A percentile compares a stretch with the other conserved stretches of the same genome.
Conservation (phyloP, 2,329 filamentous ascomycete species). For the Cytospora piceae region DNA sequence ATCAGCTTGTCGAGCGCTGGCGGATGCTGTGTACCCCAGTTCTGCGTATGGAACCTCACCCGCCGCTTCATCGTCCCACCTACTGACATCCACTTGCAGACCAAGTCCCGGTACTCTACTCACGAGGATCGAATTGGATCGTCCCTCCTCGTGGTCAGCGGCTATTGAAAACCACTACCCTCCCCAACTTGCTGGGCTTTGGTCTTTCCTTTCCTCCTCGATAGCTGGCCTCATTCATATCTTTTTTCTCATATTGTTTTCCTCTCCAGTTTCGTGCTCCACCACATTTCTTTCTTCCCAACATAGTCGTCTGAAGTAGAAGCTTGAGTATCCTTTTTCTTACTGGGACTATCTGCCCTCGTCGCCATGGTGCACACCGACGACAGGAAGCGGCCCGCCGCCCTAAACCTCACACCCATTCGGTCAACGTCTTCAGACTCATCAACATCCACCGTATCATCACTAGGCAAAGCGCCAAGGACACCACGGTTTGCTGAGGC, state of each 20-base stretch:
- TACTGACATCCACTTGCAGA: conserved; percentile 46
- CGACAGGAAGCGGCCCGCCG: conserved; percentile 61
- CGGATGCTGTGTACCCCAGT: conserved; percentile 43
- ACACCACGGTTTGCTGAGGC: conserved; percentile 82
- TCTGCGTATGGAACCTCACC: conserved; percentile 46
- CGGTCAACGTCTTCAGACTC: conserved; percentile 56
- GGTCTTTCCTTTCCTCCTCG: conserved; percentile 39
- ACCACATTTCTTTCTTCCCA: conserved; percentile 31
- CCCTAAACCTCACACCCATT: conserved; percentile 56
- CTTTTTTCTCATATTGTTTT: conserved; percentile 42
- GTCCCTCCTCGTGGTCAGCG: conserved; percentile 40
- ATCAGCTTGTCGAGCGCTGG: conserved; percentile 45
- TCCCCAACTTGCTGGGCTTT: conserved; percentile 26
- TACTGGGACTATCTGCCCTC: conserved; percentile 37
- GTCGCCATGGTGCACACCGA: conserved; percentile 43
- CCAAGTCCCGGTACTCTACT: conserved; percentile 29
- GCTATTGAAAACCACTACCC: conserved; percentile 57
- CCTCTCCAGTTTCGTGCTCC: conserved; percentile 33
- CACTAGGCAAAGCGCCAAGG: conserved; percentile 66
- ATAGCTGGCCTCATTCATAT: conserved; percentile 60
- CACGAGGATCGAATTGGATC: conserved; percentile 40
- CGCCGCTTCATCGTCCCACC: conserved; percentile 42
- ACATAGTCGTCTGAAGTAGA: conserved; percentile 17
- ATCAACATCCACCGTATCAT: conserved; percentile 55
- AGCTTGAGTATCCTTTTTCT: conserved; percentile 30